These are phyloP conservation scores for Salix purpurea DNA, from an alignment of 345 rosid genomes.

Conservation along the genomic window DNA sequence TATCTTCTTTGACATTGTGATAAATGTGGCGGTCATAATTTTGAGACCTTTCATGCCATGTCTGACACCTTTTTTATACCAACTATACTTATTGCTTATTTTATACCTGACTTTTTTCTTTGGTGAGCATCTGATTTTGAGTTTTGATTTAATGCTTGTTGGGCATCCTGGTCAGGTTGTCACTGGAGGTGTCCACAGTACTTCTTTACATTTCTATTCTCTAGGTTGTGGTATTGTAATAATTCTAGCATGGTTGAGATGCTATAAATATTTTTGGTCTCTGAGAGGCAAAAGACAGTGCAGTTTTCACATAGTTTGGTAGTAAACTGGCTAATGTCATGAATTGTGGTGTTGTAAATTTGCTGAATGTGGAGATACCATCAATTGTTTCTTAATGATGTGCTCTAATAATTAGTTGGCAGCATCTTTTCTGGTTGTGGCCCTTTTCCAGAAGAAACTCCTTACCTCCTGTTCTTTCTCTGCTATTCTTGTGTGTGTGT, in stretches of 20 bases:
- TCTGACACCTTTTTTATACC: not conserved
- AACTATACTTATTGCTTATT: not conserved
- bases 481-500: not conserved
- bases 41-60: not conserved
- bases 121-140: not conserved
- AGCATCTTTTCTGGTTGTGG: not conserved
- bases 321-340: not conserved
- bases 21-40: not conserved
- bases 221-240: not conserved
- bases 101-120: not conserved
- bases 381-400: not conserved
- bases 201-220: not conserved
- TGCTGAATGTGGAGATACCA: not conserved
- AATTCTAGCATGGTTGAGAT: not conserved
- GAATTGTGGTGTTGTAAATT: not conserved
- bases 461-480: not conserved
- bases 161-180: not conserved
- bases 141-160: not conserved
- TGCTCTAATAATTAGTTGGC: not conserved
- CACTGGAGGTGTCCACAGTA: not conserved
- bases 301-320: not conserved
- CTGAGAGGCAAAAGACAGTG: not conserved
- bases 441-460: not conserved
- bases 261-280: not conserved
- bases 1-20: not conserved